phyloP scores from a whole-genome alignment of 352 stramenopile genomes.

The Globisporangium cylindrosporum region DNA sequence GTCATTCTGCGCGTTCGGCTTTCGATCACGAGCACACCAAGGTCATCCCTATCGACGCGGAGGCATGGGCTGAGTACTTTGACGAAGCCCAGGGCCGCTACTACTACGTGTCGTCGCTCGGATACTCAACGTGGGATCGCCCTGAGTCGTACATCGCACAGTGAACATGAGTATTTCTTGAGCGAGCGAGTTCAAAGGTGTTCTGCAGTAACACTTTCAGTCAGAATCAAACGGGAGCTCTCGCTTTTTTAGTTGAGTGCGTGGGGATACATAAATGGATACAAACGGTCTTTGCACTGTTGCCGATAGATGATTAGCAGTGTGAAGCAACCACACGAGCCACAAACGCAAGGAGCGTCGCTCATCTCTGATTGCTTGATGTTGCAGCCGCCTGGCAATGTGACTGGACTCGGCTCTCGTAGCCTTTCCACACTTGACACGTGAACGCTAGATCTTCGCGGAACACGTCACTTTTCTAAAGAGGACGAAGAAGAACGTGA shows the following conservation, averaged over 20 bases:
- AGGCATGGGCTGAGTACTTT: constrained; percentile 33
- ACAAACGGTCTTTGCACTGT: not conserved
- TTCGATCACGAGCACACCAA: constrained; percentile 15
- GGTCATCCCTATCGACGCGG: constrained; percentile 20
- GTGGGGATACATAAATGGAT: not conserved
- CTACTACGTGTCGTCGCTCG: constrained; percentile 35
- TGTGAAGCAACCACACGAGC: not conserved
- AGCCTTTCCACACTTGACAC: constrained; percentile 82
- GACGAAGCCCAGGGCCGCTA: constrained; percentile 19
- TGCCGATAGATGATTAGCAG: not conserved
- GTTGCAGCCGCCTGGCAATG: constrained; percentile 39
- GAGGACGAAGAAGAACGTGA: not conserved
- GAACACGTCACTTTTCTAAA: constrained; percentile 76
- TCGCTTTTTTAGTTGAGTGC: not conserved
- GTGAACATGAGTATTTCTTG: not conserved
- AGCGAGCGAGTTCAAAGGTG: not conserved
- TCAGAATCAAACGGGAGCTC: not conserved
- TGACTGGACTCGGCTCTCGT: constrained; percentile 79
- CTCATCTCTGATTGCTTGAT: constrained; percentile 8
- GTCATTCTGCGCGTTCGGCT: not conserved
- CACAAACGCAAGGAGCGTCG: not conserved
- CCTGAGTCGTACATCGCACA: constrained; percentile 9
- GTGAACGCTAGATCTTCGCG: constrained; percentile 70
- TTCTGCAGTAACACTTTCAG: not conserved
- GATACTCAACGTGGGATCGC: constrained; percentile 26